phyloP scores from a whole-genome alignment of 805 yeast species.

The Tetrapisispora iriomotensis region DNA sequence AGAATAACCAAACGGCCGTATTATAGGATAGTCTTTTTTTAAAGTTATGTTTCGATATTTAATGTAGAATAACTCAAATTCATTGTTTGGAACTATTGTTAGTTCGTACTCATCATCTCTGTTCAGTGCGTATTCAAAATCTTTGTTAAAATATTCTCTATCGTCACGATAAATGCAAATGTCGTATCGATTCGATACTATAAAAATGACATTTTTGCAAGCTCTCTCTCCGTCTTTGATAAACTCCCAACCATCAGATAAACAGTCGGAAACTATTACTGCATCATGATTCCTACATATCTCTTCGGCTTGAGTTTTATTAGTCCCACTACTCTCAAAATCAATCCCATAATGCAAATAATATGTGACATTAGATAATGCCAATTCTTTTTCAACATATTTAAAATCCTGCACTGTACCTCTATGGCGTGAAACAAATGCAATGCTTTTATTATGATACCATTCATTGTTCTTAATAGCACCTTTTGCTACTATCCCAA shows the following conservation, averaged over 20 bases:
- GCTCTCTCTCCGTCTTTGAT: slow-evolving; percentile 5
- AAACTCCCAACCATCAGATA: slow-evolving; percentile 9
- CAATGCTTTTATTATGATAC: slow-evolving; percentile 2
- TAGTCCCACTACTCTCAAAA: not conserved
- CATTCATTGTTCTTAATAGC: not conserved
- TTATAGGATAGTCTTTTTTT: slow-evolving; percentile 4
- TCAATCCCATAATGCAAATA: not conserved
- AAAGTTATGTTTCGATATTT: slow-evolving; percentile 1
- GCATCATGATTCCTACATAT: slow-evolving; percentile 6
- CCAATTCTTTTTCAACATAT: slow-evolving; percentile 6
- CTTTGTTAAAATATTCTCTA: slow-evolving; percentile 1
- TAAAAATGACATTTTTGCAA: slow-evolving; percentile 7
- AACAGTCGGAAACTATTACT: slow-evolving; percentile 6
- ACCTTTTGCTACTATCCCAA: not conserved
- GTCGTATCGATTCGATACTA: slow-evolving; percentile 7
- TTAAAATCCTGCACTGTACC: slow-evolving; percentile 7
- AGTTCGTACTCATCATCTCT: slow-evolving; percentile 6
- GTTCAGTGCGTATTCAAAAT: slow-evolving; percentile 6
- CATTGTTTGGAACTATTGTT: slow-evolving; percentile 5
- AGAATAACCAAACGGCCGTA: slow-evolving; percentile 7
- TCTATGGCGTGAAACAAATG: slow-evolving; percentile 8
- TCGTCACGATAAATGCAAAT: not conserved
- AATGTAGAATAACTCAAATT: slow-evolving; percentile 5
- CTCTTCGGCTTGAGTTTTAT: slow-evolving; percentile 2
- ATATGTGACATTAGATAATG: slow-evolving; percentile 7